Evolutionary conservation across 108 stramenopile species (phyloP).

Genomic region (Skeletonema menzelii): DNA sequence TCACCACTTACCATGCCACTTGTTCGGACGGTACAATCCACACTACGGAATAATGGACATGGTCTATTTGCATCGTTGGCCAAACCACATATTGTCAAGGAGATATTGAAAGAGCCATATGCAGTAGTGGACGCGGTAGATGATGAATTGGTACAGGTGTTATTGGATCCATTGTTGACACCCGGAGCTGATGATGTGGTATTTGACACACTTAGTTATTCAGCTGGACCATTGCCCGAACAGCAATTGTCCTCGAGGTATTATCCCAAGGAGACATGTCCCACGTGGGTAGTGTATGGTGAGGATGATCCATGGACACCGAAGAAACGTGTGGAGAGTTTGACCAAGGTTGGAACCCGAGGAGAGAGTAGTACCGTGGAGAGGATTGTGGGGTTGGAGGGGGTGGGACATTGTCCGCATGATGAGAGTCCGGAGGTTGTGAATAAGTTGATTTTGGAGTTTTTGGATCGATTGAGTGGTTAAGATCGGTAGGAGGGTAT

Average conservation of each 20-base stretch:
- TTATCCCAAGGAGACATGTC: slow-evolving; percentile 49
- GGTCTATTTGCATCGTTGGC: slow-evolving; percentile 82
- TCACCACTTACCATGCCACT: slow-evolving; percentile 71
- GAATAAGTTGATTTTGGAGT: slow-evolving; percentile 82
- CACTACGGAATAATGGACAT: slow-evolving; percentile 77
- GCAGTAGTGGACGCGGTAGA: slow-evolving; percentile 72
- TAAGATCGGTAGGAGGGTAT: too few species aligned
- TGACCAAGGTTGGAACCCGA: slow-evolving; percentile 45
- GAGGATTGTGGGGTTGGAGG: slow-evolving; percentile 70
- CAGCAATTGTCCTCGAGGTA: slow-evolving; percentile 65
- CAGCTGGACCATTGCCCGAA: slow-evolving; percentile 95
- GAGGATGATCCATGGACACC: slow-evolving; percentile 95
- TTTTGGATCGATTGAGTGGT: slow-evolving; percentile 53
- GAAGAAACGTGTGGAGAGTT: slow-evolving; percentile 65
- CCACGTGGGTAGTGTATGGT: slow-evolving; percentile 90
- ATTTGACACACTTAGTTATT: slow-evolving; percentile 92
- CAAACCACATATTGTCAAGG: slow-evolving; percentile 73
- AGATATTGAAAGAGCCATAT: slow-evolving; percentile 92
- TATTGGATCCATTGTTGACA: slow-evolving; percentile 86
- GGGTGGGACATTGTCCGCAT: slow-evolving; percentile 95
- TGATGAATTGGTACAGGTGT: slow-evolving; percentile 84
- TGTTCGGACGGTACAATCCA: slow-evolving; percentile 66
- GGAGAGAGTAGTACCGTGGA: slow-evolving; percentile 69
- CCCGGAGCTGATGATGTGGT: slow-evolving; percentile 89
- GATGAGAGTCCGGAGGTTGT: slow-evolving; percentile 93